These are phyloP conservation scores for Aschersonia sp. DNA, from an alignment of 2,329 filamentous ascomycete species.

Conservation along the genomic window DNA sequence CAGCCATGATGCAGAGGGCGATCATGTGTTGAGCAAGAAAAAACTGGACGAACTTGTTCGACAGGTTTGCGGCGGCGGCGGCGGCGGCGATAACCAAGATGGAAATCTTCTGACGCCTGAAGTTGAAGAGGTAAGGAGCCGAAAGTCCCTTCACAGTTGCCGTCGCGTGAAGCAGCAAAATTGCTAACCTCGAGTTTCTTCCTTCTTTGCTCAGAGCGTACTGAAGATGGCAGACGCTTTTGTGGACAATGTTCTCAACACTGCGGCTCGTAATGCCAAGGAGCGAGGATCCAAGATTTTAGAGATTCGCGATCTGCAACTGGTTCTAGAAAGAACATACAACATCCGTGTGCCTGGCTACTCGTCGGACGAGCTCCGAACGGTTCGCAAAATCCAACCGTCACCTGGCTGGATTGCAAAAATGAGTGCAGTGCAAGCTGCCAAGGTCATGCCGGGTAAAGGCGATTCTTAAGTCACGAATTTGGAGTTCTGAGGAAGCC, in stretches of 20 bases:
- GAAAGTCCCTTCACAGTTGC: neutral
- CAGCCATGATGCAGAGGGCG: slow-evolving; percentile 80
- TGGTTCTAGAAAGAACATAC: slow-evolving; percentile 71
- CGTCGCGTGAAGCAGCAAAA: neutral
- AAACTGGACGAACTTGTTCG: slow-evolving; percentile 91
- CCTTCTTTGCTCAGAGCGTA: slow-evolving; percentile 48
- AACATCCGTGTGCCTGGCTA: slow-evolving; percentile 91
- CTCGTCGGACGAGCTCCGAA: slow-evolving; percentile 84
- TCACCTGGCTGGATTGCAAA: slow-evolving; percentile 85
- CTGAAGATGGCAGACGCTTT: slow-evolving; percentile 87
- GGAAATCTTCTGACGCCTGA: slow-evolving; percentile 75
- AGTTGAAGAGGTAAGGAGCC: slow-evolving; percentile 70
- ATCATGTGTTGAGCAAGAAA: slow-evolving; percentile 92
- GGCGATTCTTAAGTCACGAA: slow-evolving; percentile 20
- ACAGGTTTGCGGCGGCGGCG: slow-evolving; percentile 81
- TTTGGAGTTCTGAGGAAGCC: neutral
- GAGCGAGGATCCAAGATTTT: slow-evolving; percentile 81
- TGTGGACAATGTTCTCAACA: slow-evolving; percentile 77
- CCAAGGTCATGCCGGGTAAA: slow-evolving; percentile 62
- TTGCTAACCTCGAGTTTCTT: slow-evolving; percentile 5
- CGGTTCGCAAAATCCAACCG: slow-evolving; percentile 85
- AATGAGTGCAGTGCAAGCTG: slow-evolving; percentile 91
- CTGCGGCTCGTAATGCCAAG: slow-evolving; percentile 84
- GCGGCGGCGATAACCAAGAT: slow-evolving; percentile 55
- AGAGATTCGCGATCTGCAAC: slow-evolving; percentile 76